Evolutionary conservation across 768 basidiomycete genomes (phyloP).

Genomic region (Psilocybe cyanescens): DNA sequence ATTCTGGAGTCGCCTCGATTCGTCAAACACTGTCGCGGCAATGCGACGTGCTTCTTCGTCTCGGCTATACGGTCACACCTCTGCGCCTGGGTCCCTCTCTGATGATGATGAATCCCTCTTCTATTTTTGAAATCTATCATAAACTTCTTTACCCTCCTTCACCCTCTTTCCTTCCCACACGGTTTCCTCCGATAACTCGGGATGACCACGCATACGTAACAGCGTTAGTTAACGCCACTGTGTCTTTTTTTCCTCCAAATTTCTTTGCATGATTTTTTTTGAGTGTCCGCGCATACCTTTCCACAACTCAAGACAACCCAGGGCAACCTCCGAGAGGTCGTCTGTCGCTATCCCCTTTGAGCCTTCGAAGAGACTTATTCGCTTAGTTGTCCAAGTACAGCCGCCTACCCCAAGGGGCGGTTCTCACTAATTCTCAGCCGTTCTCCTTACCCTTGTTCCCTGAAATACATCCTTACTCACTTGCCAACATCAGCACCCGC

Average conservation of each 20-base stretch:
- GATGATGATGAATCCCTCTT: not conserved
- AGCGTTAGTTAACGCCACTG: not conserved
- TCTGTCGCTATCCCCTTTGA: too few relatives aligned
- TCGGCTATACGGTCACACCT: not conserved
- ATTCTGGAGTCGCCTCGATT: not conserved
- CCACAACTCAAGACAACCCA: too few relatives aligned
- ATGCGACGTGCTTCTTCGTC: not conserved
- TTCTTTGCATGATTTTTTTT: too few relatives aligned
- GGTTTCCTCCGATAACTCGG: not conserved
- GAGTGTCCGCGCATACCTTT: too few relatives aligned
- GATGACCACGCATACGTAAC: not conserved
- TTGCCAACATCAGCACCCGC: not conserved
- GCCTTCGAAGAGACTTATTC: too few relatives aligned
- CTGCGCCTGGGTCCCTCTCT: not conserved
- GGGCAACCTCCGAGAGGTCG: too few relatives aligned
- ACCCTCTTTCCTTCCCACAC: not conserved
- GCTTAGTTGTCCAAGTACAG: not conserved
- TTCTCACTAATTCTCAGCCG: not conserved
- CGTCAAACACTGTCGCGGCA: too few relatives aligned
- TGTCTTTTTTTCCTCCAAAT: not conserved
- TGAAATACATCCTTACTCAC: not conserved
- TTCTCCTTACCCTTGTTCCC: not conserved
- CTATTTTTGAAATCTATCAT: not conserved
- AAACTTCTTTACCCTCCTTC: not conserved
- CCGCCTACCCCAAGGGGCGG: not conserved